Percentiles rank a stretch among this genome's conserved stretches.
These are phyloP conservation scores for Microglena sp. DNA, from an alignment of 139 green algal species.

Conservation along the genomic window DNA sequence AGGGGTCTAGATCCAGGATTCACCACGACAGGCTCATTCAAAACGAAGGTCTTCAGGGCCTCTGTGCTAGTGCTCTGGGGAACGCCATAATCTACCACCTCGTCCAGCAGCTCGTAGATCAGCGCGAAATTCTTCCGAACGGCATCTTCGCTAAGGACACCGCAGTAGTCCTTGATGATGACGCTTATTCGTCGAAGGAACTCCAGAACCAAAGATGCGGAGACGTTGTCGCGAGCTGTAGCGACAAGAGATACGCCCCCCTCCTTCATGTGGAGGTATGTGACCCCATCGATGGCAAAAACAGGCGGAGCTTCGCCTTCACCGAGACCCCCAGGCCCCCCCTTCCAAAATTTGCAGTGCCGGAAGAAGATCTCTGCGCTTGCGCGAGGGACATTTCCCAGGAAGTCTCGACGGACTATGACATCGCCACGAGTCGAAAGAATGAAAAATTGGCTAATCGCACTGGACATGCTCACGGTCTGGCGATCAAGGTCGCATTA, in stretches of 20 bases:
- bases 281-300: constrained; percentile 88
- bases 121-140: constrained; percentile 93
- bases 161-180: constrained; percentile 70
- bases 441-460: constrained; percentile 85
- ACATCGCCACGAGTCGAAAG: constrained; percentile 81
- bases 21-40: constrained; percentile 81
- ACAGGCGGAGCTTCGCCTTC: constrained; percentile 72
- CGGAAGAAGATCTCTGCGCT: constrained; percentile 85
- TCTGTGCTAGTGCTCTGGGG: constrained; percentile 83
- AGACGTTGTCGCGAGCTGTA: constrained; percentile 81
- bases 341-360: constrained; percentile 78
- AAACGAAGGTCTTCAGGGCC: constrained; percentile 82
- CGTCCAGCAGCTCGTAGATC: constrained; percentile 95
- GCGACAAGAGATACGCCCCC: constrained; percentile 80
- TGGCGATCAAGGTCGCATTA: too few relatives aligned
- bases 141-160: constrained; percentile 78
- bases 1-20: constrained; percentile 4
- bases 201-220: constrained; percentile 82
- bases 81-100: constrained; percentile 79
- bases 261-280: constrained; percentile 85
- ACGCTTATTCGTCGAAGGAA: constrained; percentile 76
- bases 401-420: constrained; percentile 85
- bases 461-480: too few relatives aligned
- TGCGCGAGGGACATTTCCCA: constrained; percentile 70
- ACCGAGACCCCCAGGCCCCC: constrained; percentile 22